Conservation (phyloP, 768 basidiomycete species). For the Hygrocybe coccinea region DNA sequence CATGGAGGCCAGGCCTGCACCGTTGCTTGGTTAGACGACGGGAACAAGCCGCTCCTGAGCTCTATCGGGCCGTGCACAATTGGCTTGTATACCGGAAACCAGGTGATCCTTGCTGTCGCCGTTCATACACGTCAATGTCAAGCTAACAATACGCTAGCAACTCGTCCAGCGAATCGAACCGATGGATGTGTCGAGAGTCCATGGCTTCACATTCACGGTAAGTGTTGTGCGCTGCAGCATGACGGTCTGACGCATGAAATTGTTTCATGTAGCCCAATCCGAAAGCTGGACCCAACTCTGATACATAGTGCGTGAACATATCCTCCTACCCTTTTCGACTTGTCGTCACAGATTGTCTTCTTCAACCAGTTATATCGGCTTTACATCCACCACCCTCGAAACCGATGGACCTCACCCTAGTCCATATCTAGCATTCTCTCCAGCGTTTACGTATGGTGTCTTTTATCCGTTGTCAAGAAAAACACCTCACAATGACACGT, state of each 20-base stretch:
- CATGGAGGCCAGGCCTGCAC: conserved; percentile 49
- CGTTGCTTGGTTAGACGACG: conserved; percentile 64
- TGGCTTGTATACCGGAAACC: conserved; percentile 53
- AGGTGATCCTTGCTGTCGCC: conserved; percentile 33
- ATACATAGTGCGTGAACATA: conserved; percentile 50
- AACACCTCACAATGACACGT: neutral
- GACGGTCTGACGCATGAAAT: neutral
- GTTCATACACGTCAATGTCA: neutral
- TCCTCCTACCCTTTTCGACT: neutral
- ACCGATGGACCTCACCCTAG: conserved; percentile 25
- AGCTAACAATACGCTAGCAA: conserved; percentile 32
- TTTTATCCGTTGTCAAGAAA: neutral
- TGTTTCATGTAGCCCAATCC: conserved; percentile 44
- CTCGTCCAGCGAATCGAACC: conserved; percentile 55
- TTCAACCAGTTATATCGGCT: conserved; percentile 54
- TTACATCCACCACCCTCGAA: conserved; percentile 38
- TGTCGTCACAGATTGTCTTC: conserved; percentile 7
- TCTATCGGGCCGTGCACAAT: conserved; percentile 50
- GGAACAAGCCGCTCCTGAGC: conserved; percentile 42
- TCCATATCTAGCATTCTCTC: conserved; percentile 45
- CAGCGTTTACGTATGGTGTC: conserved; percentile 48
- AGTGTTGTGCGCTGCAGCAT: neutral
- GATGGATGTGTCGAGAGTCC: conserved; percentile 45
- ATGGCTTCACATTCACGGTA: conserved; percentile 56
- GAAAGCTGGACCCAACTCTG: conserved; percentile 51